phyloP scores from a whole-genome alignment of 345 rosid genomes.

The Boechera retrofracta region DNA sequence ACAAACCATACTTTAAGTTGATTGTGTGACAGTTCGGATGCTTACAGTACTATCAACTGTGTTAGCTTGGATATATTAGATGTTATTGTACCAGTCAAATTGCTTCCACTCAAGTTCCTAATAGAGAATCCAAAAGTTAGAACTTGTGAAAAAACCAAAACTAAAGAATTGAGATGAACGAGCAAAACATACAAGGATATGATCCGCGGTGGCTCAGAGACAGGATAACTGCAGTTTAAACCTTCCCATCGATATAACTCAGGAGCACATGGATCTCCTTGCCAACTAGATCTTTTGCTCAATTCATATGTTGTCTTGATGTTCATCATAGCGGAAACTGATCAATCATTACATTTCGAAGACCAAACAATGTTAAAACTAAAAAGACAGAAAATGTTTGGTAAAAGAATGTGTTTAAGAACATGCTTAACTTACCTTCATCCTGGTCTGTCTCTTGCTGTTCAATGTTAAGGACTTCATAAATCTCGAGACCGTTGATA shows the following conservation, averaged over 20 bases:
- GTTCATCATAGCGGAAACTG: conserved; percentile 51
- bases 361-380: neutral
- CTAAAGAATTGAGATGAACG: conserved; percentile 1
- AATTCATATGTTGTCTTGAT: conserved; percentile 51
- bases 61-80: conserved; percentile 44
- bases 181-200: conserved; percentile 54
- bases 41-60: conserved; percentile 51
- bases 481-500: conserved; percentile 51
- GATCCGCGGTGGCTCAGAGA: conserved; percentile 40
- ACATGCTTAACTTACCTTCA: conserved; percentile 43
- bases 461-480: conserved; percentile 28
- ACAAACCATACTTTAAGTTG: neutral
- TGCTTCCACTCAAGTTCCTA: conserved; percentile 50
- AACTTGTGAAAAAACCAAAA: neutral
- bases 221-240: conserved; percentile 45
- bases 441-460: conserved; percentile 33
- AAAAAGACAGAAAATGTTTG: neutral
- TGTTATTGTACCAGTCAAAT: conserved; percentile 47
- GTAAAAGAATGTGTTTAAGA: neutral
- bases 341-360: conserved; percentile 17
- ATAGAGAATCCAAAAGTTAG: neutral
- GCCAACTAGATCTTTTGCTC: conserved; percentile 45
- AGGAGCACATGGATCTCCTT: conserved; percentile 62
- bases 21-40: neutral
- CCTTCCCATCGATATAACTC: conserved; percentile 48